Evolutionary conservation across 805 yeast genomes (phyloP).

Genomic region (Kockiozyma suomiensis): DNA sequence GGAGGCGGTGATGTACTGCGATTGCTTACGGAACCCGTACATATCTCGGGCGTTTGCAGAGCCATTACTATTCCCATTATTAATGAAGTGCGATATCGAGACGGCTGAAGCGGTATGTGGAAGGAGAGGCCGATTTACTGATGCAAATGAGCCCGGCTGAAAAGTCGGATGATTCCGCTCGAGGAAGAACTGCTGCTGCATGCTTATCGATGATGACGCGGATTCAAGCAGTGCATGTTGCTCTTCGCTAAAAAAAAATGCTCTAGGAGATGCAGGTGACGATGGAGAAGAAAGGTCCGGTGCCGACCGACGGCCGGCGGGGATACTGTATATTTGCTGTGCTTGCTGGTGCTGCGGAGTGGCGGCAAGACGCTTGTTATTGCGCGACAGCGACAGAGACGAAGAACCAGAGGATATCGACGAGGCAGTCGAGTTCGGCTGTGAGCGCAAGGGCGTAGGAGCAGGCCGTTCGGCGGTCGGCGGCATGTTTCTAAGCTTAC

Average conservation of each 20-base stretch:
- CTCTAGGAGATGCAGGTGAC: not conserved
- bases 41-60: conserved; percentile 55
- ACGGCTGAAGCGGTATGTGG: not conserved
- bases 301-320: conserved; percentile 7
- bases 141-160: conserved; percentile 13
- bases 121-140: not conserved
- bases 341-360: not conserved
- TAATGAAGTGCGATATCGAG: not conserved
- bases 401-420: conserved; percentile 1
- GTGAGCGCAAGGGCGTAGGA: not conserved
- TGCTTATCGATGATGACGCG: not conserved
- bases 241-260: not conserved
- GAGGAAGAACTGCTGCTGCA: conserved; percentile 9
- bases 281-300: not conserved
- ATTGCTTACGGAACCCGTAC: conserved; percentile 82
- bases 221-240: not conserved
- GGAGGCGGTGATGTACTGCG: conserved; percentile 53
- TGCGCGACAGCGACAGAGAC: not conserved
- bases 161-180: conserved; percentile 14
- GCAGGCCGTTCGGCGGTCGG: not conserved
- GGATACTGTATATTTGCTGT: not conserved
- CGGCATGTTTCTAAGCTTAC: not conserved
- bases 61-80: not conserved
- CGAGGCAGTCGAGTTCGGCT: not conserved
- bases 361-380: not conserved